Conservation (phyloP, 352 stramenopile genomes). For the Phytophthora pinifolia region DNA sequence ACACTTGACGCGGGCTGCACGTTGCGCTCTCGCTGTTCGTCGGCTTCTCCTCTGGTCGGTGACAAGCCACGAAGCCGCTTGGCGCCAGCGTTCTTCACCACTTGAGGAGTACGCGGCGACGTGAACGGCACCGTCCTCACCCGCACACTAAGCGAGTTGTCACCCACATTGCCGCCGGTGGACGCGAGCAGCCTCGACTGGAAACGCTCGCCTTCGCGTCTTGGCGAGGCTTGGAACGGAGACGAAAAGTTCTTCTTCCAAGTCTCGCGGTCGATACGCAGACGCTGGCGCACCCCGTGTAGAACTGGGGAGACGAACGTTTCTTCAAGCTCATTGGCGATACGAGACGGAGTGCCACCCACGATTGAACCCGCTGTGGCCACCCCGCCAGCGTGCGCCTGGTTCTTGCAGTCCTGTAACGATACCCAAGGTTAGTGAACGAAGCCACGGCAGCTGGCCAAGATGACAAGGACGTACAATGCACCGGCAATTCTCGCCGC, state of each 20-base stretch:
- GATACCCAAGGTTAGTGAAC: slow-evolving; percentile 7
- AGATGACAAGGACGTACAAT: slow-evolving; percentile 54
- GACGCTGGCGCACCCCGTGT: slow-evolving; percentile 50
- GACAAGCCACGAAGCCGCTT: slow-evolving; percentile 25
- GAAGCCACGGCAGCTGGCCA: not conserved
- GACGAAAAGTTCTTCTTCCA: slow-evolving; percentile 73
- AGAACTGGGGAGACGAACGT: slow-evolving; percentile 67
- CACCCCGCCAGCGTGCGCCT: slow-evolving; percentile 41
- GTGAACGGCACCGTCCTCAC: slow-evolving; percentile 21
- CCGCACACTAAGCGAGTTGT: slow-evolving; percentile 18
- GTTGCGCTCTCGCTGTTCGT: slow-evolving; percentile 13
- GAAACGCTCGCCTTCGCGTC: slow-evolving; percentile 49
- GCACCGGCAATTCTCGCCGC: slow-evolving; percentile 89
- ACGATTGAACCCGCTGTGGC: slow-evolving; percentile 19
- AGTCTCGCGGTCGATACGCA: slow-evolving; percentile 67
- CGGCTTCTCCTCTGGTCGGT: slow-evolving; percentile 18
- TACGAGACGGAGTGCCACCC: slow-evolving; percentile 22
- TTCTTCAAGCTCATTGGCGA: slow-evolving; percentile 43
- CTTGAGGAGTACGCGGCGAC: slow-evolving; percentile 24
- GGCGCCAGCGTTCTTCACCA: slow-evolving; percentile 7
- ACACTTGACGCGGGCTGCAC: slow-evolving; percentile 1
- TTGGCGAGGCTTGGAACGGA: slow-evolving; percentile 58
- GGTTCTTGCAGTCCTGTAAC: slow-evolving; percentile 79
- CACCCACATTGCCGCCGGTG: not conserved
- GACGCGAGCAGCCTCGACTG: slow-evolving; percentile 44